Percentiles rank a stretch among this genome's conserved stretches.
Conservation (phyloP, 352 stramenopile species). For the Globisporangium nunn region DNA sequence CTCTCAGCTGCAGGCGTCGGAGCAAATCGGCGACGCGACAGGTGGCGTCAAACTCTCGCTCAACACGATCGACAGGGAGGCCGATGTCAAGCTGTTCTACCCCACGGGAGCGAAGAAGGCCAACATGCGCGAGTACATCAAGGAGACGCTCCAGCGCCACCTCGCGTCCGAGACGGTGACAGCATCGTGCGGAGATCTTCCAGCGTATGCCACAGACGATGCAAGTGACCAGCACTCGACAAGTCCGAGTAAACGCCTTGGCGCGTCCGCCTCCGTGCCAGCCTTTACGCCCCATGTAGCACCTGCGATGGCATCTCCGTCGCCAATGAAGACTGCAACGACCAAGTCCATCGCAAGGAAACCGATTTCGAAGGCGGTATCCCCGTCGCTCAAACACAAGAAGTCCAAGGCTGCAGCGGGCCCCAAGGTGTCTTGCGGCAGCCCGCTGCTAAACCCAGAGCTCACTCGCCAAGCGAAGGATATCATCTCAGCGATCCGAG, state of each 20-base stretch:
- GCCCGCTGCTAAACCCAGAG: slow-evolving; percentile 38
- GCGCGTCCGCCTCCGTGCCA: slow-evolving; percentile 17
- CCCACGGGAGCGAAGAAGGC: slow-evolving; percentile 59
- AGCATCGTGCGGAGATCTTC: slow-evolving; percentile 2
- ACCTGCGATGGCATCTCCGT: neutral
- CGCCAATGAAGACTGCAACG: neutral
- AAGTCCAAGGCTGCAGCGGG: slow-evolving; percentile 1
- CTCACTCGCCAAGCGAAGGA: slow-evolving; percentile 52
- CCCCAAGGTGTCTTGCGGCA: slow-evolving; percentile 3
- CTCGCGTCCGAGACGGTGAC: slow-evolving; percentile 4
- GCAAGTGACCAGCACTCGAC: neutral
- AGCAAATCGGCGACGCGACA: neutral
- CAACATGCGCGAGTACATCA: slow-evolving; percentile 67
- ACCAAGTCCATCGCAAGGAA: slow-evolving; percentile 1
- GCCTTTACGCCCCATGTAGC: slow-evolving; percentile 10
- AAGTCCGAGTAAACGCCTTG: slow-evolving; percentile 1
- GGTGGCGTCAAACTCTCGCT: slow-evolving; percentile 16
- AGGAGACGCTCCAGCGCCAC: slow-evolving; percentile 48
- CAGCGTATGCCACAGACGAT: neutral
- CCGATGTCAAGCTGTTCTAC: slow-evolving; percentile 59
- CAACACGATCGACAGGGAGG: slow-evolving; percentile 26
- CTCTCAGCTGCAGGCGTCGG: slow-evolving; percentile 6
- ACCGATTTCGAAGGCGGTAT: slow-evolving; percentile 11
- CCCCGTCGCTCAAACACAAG: slow-evolving; percentile 11
- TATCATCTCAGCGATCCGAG: slow-evolving; percentile 43